A percentile compares a stretch with the other conserved stretches of the same genome.
Evolutionary conservation across 805 yeast species (phyloP).

Genomic region (Candida ortonii): DNA sequence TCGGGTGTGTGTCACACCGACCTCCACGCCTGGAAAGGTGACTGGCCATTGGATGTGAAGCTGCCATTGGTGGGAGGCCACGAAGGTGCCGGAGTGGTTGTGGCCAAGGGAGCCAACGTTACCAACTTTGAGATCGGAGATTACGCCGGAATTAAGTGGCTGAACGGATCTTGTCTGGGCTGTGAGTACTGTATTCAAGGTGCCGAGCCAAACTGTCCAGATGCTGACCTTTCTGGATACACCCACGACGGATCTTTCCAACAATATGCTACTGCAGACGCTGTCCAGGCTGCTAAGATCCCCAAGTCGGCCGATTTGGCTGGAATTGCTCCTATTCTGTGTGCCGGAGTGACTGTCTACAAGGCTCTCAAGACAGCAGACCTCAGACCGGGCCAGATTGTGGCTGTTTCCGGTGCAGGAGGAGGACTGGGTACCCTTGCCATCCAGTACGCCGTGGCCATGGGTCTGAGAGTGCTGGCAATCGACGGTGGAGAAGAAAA

Average conservation of each 20-base stretch:
- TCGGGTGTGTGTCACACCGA: constrained; percentile 91
- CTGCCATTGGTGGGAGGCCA: constrained; percentile 77
- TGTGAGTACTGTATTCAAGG: constrained; percentile 64
- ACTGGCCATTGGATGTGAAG: constrained; percentile 74
- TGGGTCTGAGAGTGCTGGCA: constrained; percentile 70
- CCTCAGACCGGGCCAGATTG: constrained; percentile 70
- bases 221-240: constrained; percentile 77
- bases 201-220: constrained; percentile 66
- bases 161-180: constrained; percentile 65
- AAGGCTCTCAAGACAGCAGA: constrained; percentile 82
- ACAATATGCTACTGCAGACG: constrained; percentile 86
- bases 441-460: constrained; percentile 70
- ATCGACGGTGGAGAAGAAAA: constrained; percentile 76
- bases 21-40: constrained; percentile 86
- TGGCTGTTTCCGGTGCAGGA: constrained; percentile 73
- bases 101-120: constrained; percentile 65
- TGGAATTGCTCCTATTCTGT: constrained; percentile 73
- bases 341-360: constrained; percentile 90
- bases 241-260: constrained; percentile 90
- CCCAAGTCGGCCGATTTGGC: constrained; percentile 73
- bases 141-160: constrained; percentile 75
- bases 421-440: constrained; percentile 81
- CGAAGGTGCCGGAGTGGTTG: constrained; percentile 81
- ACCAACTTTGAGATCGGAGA: constrained; percentile 69
- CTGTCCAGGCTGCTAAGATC: constrained; percentile 78